Percentiles rank a stretch among this genome's conserved stretches.
phyloP scores from a whole-genome alignment of 306 rosid species.

The Luffa acutangula region DNA sequence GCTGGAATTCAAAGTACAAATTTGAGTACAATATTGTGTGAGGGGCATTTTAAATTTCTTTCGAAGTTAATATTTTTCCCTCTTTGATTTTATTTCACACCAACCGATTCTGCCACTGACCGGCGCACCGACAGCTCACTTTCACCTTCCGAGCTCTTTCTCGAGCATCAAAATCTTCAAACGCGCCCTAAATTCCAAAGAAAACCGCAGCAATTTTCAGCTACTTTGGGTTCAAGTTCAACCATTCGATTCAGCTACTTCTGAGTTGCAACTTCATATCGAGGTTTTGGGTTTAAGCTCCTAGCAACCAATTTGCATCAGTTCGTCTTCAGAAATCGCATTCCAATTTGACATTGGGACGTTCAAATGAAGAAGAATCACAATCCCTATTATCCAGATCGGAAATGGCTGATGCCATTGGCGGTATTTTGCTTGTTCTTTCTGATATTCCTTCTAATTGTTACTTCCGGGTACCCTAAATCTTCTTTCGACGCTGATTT shows the following conservation, averaged over 20 bases:
- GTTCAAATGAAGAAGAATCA: constrained; percentile 40
- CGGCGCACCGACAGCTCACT: constrained; percentile 1
- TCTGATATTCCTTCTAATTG: constrained; percentile 22
- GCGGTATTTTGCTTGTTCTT: constrained; percentile 22
- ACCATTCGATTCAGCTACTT: neutral
- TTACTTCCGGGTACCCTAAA: constrained; percentile 18
- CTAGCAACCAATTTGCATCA: neutral
- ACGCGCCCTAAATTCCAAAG: neutral
- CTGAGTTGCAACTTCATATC: neutral
- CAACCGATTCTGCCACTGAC: neutral
- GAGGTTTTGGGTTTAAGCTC: neutral
- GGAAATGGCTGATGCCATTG: constrained; percentile 39
- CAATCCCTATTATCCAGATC: constrained; percentile 19
- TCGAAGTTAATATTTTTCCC: neutral
- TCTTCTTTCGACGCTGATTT: constrained; percentile 19
- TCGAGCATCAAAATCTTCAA: neutral
- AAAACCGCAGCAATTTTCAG: neutral
- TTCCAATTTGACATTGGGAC: neutral
- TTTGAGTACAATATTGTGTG: neutral
- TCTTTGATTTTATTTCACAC: neutral
- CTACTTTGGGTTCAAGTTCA: neutral
- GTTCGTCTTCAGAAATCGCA: neutral
- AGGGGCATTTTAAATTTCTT: neutral
- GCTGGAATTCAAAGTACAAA: neutral
- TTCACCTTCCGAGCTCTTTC: neutral